phyloP scores from a whole-genome alignment of 2,329 filamentous ascomycete genomes.

The Fonsecaea nubica region DNA sequence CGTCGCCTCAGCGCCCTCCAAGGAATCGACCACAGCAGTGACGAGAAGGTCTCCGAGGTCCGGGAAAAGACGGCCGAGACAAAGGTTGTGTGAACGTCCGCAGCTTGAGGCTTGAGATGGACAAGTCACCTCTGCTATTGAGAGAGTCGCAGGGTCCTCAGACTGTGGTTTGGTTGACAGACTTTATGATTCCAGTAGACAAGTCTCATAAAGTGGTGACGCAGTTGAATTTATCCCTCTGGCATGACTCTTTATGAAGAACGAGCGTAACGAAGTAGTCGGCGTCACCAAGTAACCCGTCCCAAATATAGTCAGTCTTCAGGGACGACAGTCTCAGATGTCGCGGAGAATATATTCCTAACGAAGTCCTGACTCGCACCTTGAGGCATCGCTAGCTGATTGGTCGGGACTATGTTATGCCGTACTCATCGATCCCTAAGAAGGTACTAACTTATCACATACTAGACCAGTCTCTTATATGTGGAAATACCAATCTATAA shows the following conservation, averaged over 20 bases:
- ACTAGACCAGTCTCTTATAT: too few relatives aligned
- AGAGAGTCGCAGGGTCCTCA: background rate
- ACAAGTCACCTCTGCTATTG: background rate
- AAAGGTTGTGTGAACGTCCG: slow-evolving; percentile 17
- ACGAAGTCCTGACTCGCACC: too few relatives aligned
- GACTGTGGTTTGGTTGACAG: background rate
- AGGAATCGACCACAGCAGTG: slow-evolving; percentile 28
- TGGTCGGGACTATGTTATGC: too few relatives aligned
- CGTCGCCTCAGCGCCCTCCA: slow-evolving; percentile 25
- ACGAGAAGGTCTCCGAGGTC: slow-evolving; percentile 29
- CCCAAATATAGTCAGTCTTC: too few relatives aligned
- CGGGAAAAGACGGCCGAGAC: slow-evolving; percentile 21
- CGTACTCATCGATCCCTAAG: too few relatives aligned
- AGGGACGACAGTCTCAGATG: too few relatives aligned
- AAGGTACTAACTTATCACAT: too few relatives aligned
- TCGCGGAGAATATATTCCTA: too few relatives aligned
- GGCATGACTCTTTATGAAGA: background rate
- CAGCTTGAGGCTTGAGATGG: background rate
- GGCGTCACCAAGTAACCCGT: too few relatives aligned
- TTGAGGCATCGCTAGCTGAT: too few relatives aligned
- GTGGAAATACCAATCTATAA: too few relatives aligned
- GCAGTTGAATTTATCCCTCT: background rate
- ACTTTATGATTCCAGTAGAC: background rate
- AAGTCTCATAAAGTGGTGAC: background rate
- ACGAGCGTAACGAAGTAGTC: background rate